Conservation (phyloP, 129 eudicot genomes). For the Flaveria robusta region DNA sequence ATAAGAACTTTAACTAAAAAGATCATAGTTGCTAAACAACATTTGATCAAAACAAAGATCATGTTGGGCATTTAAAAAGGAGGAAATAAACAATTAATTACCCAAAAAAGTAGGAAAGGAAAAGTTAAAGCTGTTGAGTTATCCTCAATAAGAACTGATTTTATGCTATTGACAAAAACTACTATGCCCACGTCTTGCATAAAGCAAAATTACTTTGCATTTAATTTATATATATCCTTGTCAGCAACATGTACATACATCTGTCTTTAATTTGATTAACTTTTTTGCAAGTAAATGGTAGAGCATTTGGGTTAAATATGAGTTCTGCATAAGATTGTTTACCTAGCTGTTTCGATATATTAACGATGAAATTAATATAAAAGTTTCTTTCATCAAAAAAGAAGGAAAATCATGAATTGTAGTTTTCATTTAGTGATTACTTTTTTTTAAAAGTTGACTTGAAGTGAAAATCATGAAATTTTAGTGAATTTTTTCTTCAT, state of each 20-base stretch:
- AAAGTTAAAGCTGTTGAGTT: background rate
- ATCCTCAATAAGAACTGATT: background rate
- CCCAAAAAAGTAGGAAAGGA: slow-evolving; percentile 1
- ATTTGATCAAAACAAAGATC: slow-evolving; percentile 20
- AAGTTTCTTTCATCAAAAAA: background rate
- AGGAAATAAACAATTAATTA: slow-evolving; percentile 9
- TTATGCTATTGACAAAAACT: slow-evolving; percentile 9
- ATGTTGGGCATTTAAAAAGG: background rate
- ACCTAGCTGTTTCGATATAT: background rate
- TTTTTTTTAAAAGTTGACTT: background rate
- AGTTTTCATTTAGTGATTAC: background rate
- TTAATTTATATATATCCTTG: slow-evolving; percentile 5
- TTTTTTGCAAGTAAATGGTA: background rate
- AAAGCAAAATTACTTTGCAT: slow-evolving; percentile 1
- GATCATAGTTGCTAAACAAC: slow-evolving; percentile 13
- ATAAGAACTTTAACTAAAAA: background rate
- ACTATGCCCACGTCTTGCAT: background rate
- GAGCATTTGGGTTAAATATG: background rate
- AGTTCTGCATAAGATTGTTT: background rate
- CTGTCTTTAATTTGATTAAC: background rate
- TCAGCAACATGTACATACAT: background rate
- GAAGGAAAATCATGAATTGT: background rate
- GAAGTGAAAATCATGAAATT: background rate
- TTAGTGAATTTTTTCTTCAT: too few relatives aligned
- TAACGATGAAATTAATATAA: background rate